phyloP scores from a whole-genome alignment of 2,329 filamentous ascomycete genomes.

The Claviceps sp. region DNA sequence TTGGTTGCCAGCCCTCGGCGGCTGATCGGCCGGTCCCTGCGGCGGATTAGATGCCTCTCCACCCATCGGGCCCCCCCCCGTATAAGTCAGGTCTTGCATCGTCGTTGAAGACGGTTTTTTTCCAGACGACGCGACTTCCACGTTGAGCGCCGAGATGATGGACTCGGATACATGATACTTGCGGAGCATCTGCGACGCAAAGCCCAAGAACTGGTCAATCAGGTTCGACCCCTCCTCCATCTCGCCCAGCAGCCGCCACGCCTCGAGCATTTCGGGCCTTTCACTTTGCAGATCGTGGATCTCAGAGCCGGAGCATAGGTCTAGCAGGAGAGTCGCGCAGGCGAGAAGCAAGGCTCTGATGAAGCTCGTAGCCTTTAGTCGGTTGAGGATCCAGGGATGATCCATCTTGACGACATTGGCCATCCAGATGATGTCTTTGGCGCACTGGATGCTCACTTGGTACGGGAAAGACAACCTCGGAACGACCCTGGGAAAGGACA shows the following conservation, averaged over 20 bases:
- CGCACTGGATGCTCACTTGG: not conserved
- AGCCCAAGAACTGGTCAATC: constrained; percentile 4
- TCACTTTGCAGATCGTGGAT: not conserved
- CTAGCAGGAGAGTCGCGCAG: constrained; percentile 2
- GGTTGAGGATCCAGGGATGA: not conserved
- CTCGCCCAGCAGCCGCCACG: constrained; percentile 1
- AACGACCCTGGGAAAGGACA: not conserved
- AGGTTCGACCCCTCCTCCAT: constrained; percentile 2
- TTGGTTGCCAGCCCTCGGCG: no score
- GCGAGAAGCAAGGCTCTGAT: constrained; percentile 1
- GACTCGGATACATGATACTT: constrained; percentile 1
- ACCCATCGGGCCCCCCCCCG: no score
- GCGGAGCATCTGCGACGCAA: constrained; percentile 2
- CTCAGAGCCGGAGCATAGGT: constrained; percentile 2
- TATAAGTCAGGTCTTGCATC: no score
- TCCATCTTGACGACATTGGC: not conserved
- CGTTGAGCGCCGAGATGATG: constrained; percentile 1
- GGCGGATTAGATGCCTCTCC: no score
- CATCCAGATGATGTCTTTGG: constrained; percentile 2
- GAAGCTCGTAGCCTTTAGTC: not conserved
- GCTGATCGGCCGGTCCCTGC: no score
- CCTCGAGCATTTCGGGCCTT: constrained; percentile 1
- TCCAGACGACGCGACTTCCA: not conserved
- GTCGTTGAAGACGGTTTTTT: no score
- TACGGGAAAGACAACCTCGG: constrained; percentile 1